Percentiles rank a stretch among this genome's conserved stretches.
These are phyloP conservation scores for Stylonectria norvegica DNA, from an alignment of 2,329 filamentous ascomycete genomes.

Conservation along the genomic window DNA sequence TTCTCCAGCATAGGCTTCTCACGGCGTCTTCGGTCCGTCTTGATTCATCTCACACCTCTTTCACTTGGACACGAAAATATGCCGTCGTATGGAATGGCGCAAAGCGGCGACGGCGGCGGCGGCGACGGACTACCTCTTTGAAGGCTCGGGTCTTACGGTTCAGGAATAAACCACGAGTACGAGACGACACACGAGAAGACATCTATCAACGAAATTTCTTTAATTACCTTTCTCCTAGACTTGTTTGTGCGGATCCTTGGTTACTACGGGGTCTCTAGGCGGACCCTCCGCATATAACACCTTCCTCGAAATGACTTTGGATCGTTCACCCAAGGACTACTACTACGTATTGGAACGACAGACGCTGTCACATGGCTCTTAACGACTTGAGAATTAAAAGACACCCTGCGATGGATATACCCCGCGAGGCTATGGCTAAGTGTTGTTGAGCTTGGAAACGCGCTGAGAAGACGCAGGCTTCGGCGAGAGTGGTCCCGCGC, in stretches of 20 bases:
- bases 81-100: constrained; percentile 9
- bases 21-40: constrained; percentile 30
- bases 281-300: constrained; percentile 26
- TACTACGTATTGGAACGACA: constrained; percentile 34
- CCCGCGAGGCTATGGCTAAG: constrained; percentile 38
- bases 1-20: constrained; percentile 26
- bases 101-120: constrained; percentile 3
- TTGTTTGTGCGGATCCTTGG: constrained; percentile 29
- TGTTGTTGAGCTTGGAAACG: constrained; percentile 35
- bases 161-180: constrained; percentile 9
- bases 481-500: constrained; percentile 16
- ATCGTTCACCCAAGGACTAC: constrained; percentile 33
- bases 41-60: constrained; percentile 26
- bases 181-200: constrained; percentile 16
- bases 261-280: constrained; percentile 26
- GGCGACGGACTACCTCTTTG: constrained; percentile 5
- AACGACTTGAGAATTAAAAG: constrained; percentile 34
- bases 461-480: constrained; percentile 28
- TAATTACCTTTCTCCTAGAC: constrained; percentile 29
- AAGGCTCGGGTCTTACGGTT: constrained; percentile 2
- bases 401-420: constrained; percentile 43
- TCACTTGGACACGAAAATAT: constrained; percentile 13
- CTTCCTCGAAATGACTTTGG: constrained; percentile 32
- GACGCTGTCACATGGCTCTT: constrained; percentile 37
- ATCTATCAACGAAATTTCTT: constrained; percentile 27